Base-by-base conservation (phyloP, 306 rosid species). In the Trifolium pratense region DNA sequence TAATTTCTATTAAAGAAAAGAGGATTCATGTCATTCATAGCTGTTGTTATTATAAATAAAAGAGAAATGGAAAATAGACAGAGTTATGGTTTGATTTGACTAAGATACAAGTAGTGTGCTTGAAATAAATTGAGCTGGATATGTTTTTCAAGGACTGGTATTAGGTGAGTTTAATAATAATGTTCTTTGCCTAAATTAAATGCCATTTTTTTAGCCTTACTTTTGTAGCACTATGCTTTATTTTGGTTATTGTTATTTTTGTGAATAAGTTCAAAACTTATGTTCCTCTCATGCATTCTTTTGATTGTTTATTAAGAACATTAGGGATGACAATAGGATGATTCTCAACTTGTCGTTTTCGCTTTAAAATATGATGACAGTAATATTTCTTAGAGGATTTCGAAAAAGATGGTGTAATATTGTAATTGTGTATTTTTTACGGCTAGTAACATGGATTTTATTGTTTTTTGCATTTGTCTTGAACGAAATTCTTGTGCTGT, bases 21-120 rank as follows among this genome's bases (percentile, higher is more conserved):
- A 36, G 29, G 64, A 75, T 83, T 73, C 81, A 76, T 85, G 80
- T 63, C 81, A 52, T 75, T 55, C 82, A 76, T 69, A 80, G 88
- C 88, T 87, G 84, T 75, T 85, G 55, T 32, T 5, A 18, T 25
- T 53, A 40, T 11, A 21, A 23, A 56, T 26, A n/a, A 56, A 68
- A 21, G 25, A 51, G 31, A 70, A 63, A 78, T 78, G 75, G 68
- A 79, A 71, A 57, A 29, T 29, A 34, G 66, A 78, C 51, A 73
- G 37, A 78, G 77, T 68, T 29, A 52, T 26, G 48, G 42, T 79
- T 73, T 25, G 64, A 58, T 78, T 80, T 81, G 85, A 80, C 78
- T 53, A 52, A 58, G 55, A 64, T 46, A 66, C 75, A 71, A 71
- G 73, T 73, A 55, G 39, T 65, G 36, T 65, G 74, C 55, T 64